These are phyloP conservation scores for Sporothrix humicola DNA, from an alignment of 2,329 filamentous ascomycete species.

Conservation along the genomic window DNA sequence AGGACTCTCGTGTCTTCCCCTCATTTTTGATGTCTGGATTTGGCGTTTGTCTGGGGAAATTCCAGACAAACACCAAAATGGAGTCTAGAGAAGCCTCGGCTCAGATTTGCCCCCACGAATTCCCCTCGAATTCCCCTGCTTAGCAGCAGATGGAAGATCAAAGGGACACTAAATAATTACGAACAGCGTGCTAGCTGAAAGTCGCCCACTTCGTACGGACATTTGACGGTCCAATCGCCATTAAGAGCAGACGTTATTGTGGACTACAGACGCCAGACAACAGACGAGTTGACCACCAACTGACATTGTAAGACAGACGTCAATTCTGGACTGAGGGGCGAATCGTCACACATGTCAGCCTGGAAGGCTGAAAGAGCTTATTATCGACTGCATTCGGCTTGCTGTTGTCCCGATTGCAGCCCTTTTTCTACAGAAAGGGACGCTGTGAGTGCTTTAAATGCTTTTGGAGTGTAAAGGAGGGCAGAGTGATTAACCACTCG, in stretches of 20 bases:
- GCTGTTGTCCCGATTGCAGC: too few relatives aligned
- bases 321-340: neutral
- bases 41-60: neutral
- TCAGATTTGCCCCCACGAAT: neutral
- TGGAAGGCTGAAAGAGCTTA: neutral
- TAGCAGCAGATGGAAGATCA: neutral
- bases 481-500: neutral
- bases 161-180: neutral
- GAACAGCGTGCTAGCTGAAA: too few relatives aligned
- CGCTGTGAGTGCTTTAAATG: too few relatives aligned
- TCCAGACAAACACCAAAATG: too few relatives aligned
- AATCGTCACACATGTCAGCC: neutral
- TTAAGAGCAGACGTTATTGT: too few relatives aligned
- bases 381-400: too few relatives aligned
- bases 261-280: neutral
- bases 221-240: too few relatives aligned
- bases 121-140: neutral
- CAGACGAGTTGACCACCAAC: neutral
- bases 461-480: neutral
- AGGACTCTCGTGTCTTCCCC: neutral
- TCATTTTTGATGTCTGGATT: neutral
- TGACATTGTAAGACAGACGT: too few relatives aligned
- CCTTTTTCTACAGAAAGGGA: too few relatives aligned
- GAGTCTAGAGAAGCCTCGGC: neutral
- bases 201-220: too few relatives aligned